phyloP scores from a whole-genome alignment of 2,329 filamentous ascomycete species.

The Lachnellula cervina region DNA sequence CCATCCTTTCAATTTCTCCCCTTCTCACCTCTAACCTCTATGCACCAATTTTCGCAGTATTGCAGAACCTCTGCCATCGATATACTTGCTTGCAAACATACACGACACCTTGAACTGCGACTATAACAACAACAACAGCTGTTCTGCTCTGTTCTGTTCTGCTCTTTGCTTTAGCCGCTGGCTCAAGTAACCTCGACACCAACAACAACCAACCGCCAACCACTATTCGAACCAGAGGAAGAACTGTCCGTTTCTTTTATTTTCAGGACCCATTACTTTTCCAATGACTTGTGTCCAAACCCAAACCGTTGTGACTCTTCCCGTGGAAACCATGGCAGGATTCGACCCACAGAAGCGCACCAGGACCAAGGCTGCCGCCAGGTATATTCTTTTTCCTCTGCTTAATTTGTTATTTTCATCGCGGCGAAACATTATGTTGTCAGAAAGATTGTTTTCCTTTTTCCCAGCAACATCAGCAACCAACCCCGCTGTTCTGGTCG shows the following conservation, averaged over 20 bases:
- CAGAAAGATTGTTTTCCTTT: constrained; percentile 27
- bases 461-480: constrained; percentile 2
- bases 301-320: constrained; percentile 24
- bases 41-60: constrained; percentile 13
- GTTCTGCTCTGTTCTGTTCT: neutral
- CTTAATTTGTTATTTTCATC: constrained; percentile 18
- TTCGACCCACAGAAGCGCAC: constrained; percentile 25
- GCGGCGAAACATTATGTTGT: constrained; percentile 23
- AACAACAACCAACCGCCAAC: constrained; percentile 5
- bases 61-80: constrained; percentile 14
- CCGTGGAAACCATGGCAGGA: constrained; percentile 30
- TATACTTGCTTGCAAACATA: constrained; percentile 18
- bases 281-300: constrained; percentile 32
- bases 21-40: constrained; percentile 11
- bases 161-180: constrained; percentile 15
- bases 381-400: constrained; percentile 30
- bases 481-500: neutral
- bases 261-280: constrained; percentile 14
- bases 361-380: constrained; percentile 30
- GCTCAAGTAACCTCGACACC: constrained; percentile 12
- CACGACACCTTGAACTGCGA: constrained; percentile 6
- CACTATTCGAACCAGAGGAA: constrained; percentile 12
- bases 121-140: constrained; percentile 2
- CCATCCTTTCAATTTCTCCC: constrained; percentile 13
- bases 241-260: constrained; percentile 8